These are phyloP conservation scores for Lolium multiflorum DNA, from an alignment of 176 grass and related monocot genomes.

Conservation along the genomic window DNA sequence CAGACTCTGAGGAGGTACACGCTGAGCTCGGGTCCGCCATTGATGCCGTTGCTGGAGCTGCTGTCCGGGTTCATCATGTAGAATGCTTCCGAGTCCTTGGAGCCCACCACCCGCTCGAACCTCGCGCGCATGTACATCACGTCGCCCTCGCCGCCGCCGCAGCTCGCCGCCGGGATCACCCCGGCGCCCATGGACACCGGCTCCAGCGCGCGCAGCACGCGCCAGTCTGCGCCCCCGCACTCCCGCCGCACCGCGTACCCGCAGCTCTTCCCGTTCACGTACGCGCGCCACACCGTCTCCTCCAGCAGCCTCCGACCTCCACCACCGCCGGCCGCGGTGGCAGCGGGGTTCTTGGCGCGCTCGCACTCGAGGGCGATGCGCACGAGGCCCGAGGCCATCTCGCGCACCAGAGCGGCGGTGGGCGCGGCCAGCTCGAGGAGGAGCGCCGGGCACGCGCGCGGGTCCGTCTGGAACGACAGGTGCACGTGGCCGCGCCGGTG, in stretches of 20 bases:
- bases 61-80: conserved; percentile 98
- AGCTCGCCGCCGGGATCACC: conserved; percentile 68
- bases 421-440: conserved; percentile 80
- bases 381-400: conserved; percentile 91
- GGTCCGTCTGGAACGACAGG: conserved; percentile 79
- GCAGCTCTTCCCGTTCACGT: conserved; percentile 85
- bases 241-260: conserved; percentile 86
- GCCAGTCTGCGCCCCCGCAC: conserved; percentile 67
- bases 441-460: conserved; percentile 68
- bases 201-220: conserved; percentile 76
- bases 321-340: background rate
- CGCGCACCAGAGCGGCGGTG: conserved; percentile 70
- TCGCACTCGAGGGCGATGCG: conserved; percentile 88
- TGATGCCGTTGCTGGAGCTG: conserved; percentile 29
- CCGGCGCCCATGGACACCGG: conserved; percentile 92
- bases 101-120: conserved; percentile 91
- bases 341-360: conserved; percentile 42
- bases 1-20: conserved; percentile 92
- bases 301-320: conserved; percentile 55
- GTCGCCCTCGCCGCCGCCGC: conserved; percentile 68
- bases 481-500: conserved; percentile 78
- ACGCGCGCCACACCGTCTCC: conserved; percentile 86
- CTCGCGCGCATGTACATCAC: conserved; percentile 96
- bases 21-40: conserved; percentile 82
- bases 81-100: conserved; percentile 89